Percentiles rank a stretch among this genome's conserved stretches.
These are phyloP conservation scores for Fusarium anthophilum DNA, from an alignment of 2,329 filamentous ascomycete species.

Conservation along the genomic window DNA sequence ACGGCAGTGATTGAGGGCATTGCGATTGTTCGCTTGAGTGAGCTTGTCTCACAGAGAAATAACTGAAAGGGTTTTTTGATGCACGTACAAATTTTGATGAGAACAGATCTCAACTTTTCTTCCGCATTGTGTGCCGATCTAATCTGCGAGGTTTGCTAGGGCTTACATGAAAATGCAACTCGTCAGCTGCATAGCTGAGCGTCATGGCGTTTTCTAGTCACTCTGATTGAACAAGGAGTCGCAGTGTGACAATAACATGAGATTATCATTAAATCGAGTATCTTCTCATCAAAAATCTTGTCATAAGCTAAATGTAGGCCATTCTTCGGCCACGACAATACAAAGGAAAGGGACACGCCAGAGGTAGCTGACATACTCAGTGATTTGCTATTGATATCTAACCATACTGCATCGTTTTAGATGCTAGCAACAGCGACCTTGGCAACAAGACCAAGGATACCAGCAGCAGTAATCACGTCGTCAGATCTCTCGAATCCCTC, in stretches of 20 bases:
- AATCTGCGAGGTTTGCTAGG: background rate
- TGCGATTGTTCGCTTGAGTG: background rate
- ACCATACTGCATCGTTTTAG: background rate
- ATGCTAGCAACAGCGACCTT: slow-evolving; percentile 23
- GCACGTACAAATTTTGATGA: background rate
- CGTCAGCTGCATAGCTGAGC: background rate
- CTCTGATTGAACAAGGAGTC: background rate
- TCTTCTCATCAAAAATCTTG: background rate
- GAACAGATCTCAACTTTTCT: background rate
- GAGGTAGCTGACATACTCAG: slow-evolving; percentile 15
- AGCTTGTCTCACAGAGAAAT: too few relatives aligned
- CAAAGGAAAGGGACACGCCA: background rate
- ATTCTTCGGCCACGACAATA: background rate
- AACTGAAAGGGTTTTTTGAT: background rate
- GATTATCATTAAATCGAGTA: slow-evolving; percentile 2
- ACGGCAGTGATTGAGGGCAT: slow-evolving; percentile 6
- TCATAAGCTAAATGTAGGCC: background rate
- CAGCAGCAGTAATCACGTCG: slow-evolving; percentile 19
- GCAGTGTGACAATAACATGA: background rate
- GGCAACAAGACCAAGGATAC: slow-evolving; percentile 25
- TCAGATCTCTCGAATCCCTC: slow-evolving; percentile 35
- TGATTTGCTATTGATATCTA: background rate
- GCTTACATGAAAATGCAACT: background rate
- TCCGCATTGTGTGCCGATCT: background rate
- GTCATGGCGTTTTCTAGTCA: background rate